Evolutionary conservation across 176 grass and related monocot genomes (phyloP).

Genomic region (Avena insularis): DNA sequence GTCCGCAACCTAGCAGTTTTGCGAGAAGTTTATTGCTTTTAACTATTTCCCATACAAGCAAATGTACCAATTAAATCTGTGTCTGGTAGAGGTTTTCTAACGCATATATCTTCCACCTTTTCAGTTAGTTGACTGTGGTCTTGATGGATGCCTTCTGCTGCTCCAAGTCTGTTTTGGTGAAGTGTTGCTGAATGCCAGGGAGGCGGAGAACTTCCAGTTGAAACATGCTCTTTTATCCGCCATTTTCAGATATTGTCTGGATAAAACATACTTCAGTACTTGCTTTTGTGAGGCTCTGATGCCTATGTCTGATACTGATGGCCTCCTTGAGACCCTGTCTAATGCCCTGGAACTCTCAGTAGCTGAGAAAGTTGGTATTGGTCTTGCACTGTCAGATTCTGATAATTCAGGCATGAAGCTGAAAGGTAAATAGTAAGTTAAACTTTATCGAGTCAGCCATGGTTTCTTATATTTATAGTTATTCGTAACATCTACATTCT

Average conservation of each 20-base stretch:
- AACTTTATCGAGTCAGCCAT: neutral
- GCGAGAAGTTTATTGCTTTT: neutral
- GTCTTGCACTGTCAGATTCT: conserved; percentile 77
- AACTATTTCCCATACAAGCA: neutral
- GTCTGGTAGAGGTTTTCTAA: conserved; percentile 22
- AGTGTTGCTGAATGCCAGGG: conserved; percentile 49
- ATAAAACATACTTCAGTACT: conserved; percentile 64
- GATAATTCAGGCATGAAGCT: conserved; percentile 61
- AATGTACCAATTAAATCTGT: neutral
- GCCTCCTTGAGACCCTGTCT: conserved; percentile 64
- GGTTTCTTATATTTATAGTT: conserved; percentile 28
- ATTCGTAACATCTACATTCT: conserved; percentile 27
- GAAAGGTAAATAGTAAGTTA: conserved; percentile 58
- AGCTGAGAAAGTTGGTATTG: conserved; percentile 65
- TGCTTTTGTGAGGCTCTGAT: conserved; percentile 61
- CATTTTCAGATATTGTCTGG: conserved; percentile 72
- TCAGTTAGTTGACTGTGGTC: conserved; percentile 67
- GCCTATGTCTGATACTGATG: conserved; percentile 47
- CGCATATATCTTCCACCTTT: conserved; percentile 30
- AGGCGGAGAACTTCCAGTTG: conserved; percentile 43
- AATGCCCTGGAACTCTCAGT: conserved; percentile 58
- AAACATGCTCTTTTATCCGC: conserved; percentile 53
- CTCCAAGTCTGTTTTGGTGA: conserved; percentile 69
- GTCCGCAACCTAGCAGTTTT: neutral
- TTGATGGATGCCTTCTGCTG: conserved; percentile 62